Conservation (phyloP, 306 rosid genomes). For the Castanopsis chinensis region DNA sequence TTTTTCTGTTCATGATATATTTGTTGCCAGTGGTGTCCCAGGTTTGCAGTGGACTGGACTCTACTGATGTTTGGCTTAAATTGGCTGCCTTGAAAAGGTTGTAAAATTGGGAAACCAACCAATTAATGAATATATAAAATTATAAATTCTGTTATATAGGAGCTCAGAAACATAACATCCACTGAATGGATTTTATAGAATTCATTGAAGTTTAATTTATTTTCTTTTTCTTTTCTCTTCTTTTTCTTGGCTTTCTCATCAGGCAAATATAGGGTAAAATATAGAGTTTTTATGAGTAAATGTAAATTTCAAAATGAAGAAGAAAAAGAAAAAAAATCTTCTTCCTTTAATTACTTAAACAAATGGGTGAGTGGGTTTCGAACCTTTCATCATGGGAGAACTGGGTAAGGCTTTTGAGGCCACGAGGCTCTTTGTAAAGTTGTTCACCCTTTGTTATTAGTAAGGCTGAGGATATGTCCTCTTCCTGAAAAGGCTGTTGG, state of each 20-base stretch:
- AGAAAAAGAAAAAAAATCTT: too few relatives aligned
- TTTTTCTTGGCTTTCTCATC: neutral
- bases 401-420: too few relatives aligned
- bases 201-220: neutral
- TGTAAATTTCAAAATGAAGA: neutral
- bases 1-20: neutral
- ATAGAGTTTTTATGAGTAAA: neutral
- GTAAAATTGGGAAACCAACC: neutral
- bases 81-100: conserved; percentile 8
- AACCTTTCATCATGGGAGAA: too few relatives aligned
- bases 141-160: neutral
- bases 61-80: conserved; percentile 6
- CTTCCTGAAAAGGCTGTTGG: conserved; percentile 8
- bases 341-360: too few relatives aligned
- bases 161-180: neutral
- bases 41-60: conserved; percentile 15
- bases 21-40: neutral
- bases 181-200: neutral
- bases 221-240: neutral
- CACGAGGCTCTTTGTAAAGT: too few relatives aligned
- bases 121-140: neutral
- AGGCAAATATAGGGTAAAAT: neutral
- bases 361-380: too few relatives aligned
- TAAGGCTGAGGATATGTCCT: conserved; percentile 10
- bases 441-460: neutral